Evolutionary conservation across 2,329 filamentous ascomycete genomes (phyloP).

Genomic region (Phaeoacremonium minimum): DNA sequence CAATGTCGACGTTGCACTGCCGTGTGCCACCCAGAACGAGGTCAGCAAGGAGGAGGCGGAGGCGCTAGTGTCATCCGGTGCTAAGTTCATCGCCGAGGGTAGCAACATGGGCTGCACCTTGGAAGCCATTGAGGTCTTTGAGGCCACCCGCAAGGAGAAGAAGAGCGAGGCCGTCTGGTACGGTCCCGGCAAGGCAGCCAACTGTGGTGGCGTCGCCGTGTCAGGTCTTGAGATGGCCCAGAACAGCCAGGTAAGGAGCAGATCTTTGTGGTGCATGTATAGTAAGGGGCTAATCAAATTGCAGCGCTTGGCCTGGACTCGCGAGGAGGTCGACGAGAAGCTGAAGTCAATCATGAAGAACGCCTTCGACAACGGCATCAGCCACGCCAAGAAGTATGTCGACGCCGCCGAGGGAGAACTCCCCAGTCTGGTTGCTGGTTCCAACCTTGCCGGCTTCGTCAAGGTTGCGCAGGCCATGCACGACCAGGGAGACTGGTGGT

Average conservation of each 20-base stretch:
- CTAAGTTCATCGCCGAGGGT: constrained; percentile 87
- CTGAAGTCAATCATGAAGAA: constrained; percentile 94
- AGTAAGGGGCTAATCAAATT: no score
- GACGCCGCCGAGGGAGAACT: constrained; percentile 74
- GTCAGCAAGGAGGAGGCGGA: constrained; percentile 87
- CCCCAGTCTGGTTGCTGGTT: constrained; percentile 85
- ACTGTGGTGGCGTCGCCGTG: constrained; percentile 95
- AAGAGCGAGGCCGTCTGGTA: constrained; percentile 79
- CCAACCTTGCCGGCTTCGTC: constrained; percentile 96
- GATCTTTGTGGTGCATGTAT: no score
- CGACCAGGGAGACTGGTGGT: constrained; percentile 94
- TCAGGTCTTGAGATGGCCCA: constrained; percentile 99
- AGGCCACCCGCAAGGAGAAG: constrained; percentile 70
- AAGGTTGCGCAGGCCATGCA: constrained; percentile 95
- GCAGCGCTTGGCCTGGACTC: constrained; percentile 78
- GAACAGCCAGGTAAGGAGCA: constrained; percentile 80
- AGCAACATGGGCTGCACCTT: constrained; percentile 99
- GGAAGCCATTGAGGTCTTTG: constrained; percentile 90
- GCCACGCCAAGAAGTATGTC: constrained; percentile 87
- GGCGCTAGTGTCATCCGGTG: constrained; percentile 71
- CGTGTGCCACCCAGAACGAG: constrained; percentile 96
- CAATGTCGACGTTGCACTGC: constrained; percentile 86
- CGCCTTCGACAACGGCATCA: constrained; percentile 84
- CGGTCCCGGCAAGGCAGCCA: constrained; percentile 93
- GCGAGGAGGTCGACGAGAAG: constrained; percentile 84